A percentile compares a stretch with the other conserved stretches of the same genome.
These are phyloP conservation scores for Kwoniella mangroviensis DNA, from an alignment of 768 basidiomycete genomes.

Conservation along the genomic window DNA sequence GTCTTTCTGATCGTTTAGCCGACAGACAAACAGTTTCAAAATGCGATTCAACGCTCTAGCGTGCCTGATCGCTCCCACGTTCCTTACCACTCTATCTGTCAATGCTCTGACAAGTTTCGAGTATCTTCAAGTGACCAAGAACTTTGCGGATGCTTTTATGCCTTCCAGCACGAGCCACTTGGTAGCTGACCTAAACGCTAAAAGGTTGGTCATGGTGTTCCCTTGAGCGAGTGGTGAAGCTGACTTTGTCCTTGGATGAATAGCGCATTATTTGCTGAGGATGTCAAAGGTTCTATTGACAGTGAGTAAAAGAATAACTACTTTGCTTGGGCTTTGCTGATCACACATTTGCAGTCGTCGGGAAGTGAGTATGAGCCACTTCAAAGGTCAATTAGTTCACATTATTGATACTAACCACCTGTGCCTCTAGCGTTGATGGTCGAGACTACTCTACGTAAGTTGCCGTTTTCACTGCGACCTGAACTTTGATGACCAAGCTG, in stretches of 20 bases:
- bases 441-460: conserved; percentile 41
- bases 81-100: background rate
- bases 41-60: background rate
- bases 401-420: too few relatives aligned
- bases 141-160: conserved; percentile 33
- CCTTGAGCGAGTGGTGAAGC: background rate
- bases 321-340: background rate
- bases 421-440: conserved; percentile 30
- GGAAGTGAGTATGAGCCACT: conserved; percentile 19
- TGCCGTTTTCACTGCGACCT: background rate
- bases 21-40: background rate
- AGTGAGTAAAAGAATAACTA: conserved; percentile 18
- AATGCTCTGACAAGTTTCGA: conserved; percentile 20
- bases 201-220: conserved; percentile 14
- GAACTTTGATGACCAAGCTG: background rate
- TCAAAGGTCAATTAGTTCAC: conserved; percentile 27
- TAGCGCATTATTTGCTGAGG: conserved; percentile 40
- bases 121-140: conserved; percentile 19
- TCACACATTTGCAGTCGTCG: background rate
- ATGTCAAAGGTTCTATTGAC: conserved; percentile 37
- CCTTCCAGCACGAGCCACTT: conserved; percentile 8
- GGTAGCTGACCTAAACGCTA: conserved; percentile 14
- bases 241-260: background rate
- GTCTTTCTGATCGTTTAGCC: background rate
- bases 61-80: conserved; percentile 8